Conservation (phyloP, 176 grass and related monocot genomes). For the Echinochloa phyllopogon region DNA sequence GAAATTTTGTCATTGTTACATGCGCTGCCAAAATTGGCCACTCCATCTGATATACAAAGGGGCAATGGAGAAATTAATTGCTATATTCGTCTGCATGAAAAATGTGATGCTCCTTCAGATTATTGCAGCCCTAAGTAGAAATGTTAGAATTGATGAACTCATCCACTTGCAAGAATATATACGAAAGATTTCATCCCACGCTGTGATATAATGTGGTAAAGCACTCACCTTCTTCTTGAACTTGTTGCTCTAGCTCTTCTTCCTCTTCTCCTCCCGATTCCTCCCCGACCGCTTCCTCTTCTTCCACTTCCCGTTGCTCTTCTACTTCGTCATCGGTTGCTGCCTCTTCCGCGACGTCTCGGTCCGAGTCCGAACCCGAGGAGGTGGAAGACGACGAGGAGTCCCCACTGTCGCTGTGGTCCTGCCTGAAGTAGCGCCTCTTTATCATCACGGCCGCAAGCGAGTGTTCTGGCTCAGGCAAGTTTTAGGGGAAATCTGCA, state of each 20-base stretch:
- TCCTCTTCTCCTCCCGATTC: conserved; percentile 26
- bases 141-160: background rate
- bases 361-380: conserved; percentile 48
- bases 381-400: conserved; percentile 63
- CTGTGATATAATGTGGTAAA: background rate
- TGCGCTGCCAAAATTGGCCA: background rate
- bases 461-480: background rate
- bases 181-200: background rate
- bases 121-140: background rate
- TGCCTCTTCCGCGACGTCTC: conserved; percentile 30
- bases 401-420: conserved; percentile 51
- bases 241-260: background rate
- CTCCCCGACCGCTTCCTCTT: conserved; percentile 17
- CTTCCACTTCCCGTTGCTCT: background rate
- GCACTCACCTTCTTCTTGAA: conserved; percentile 32
- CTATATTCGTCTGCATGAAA: conserved; percentile 7
- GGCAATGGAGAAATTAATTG: background rate
- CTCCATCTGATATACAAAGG: background rate
- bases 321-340: conserved; percentile 49
- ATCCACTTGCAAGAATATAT: background rate
- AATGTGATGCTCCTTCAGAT: background rate
- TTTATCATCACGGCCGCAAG: conserved; percentile 68
- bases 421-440: conserved; percentile 73
- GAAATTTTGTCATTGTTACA: background rate
- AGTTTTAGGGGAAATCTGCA: conserved; percentile 9